Evolutionary conservation across 768 basidiomycete species (phyloP).

Genomic region (Mycena galericulata): DNA sequence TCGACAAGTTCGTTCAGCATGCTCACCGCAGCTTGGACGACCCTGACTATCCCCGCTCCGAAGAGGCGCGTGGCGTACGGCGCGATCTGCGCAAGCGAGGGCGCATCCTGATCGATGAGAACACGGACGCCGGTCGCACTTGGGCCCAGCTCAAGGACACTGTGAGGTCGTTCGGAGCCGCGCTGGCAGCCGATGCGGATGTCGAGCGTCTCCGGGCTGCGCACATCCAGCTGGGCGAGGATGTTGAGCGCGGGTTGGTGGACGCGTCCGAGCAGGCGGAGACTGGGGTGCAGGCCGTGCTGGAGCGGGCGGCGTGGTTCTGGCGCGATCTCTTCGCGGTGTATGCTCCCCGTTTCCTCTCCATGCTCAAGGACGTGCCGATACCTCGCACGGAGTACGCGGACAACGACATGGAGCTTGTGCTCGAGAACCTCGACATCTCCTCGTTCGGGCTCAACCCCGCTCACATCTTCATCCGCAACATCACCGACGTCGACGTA

Average conservation of each 20-base stretch:
- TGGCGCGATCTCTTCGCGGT: slow-evolving; percentile 88
- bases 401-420: slow-evolving; percentile 76
- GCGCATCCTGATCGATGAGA: slow-evolving; percentile 58
- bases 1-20: slow-evolving; percentile 63
- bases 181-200: slow-evolving; percentile 62
- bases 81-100: slow-evolving; percentile 63
- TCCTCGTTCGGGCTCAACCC: slow-evolving; percentile 76
- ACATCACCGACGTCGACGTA: slow-evolving; percentile 70
- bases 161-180: slow-evolving; percentile 56
- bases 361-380: slow-evolving; percentile 68
- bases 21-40: slow-evolving; percentile 60
- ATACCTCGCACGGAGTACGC: slow-evolving; percentile 85
- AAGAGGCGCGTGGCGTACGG: slow-evolving; percentile 56
- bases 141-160: slow-evolving; percentile 67
- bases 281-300: slow-evolving; percentile 60
- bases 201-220: slow-evolving; percentile 59
- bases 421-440: slow-evolving; percentile 80
- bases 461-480: slow-evolving; percentile 77
- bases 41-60: slow-evolving; percentile 64
- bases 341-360: slow-evolving; percentile 72
- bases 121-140: slow-evolving; percentile 55
- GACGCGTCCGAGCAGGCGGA: slow-evolving; percentile 50
- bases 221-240: slow-evolving; percentile 59
- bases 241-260: slow-evolving; percentile 58
- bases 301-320: slow-evolving; percentile 79